Evolutionary conservation across 2,329 filamentous ascomycete species (phyloP).

Genomic region (Fusarium coicis): DNA sequence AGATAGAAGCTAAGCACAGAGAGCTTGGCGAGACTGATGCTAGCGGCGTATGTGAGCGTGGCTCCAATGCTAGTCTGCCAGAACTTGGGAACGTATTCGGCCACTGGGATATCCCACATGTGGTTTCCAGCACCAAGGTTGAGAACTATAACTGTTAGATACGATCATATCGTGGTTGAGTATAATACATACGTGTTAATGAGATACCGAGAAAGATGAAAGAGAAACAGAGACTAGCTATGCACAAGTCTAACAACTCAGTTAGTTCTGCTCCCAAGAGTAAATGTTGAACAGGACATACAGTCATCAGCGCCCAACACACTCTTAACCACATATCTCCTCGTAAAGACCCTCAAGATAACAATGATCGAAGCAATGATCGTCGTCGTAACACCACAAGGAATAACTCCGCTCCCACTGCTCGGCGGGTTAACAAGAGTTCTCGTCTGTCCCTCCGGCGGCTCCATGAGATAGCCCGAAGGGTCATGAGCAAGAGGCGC

Average conservation of each 20-base stretch:
- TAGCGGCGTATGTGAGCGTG: conserved; percentile 55
- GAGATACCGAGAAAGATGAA: conserved; percentile 39
- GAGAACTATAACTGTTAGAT: conserved; percentile 33
- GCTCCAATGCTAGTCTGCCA: conserved; percentile 50
- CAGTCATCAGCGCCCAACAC: conserved; percentile 45
- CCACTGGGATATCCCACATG: conserved; percentile 44
- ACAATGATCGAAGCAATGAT: conserved; percentile 39
- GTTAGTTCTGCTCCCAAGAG: not conserved
- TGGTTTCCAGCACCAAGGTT: conserved; percentile 43
- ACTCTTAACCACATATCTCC: conserved; percentile 44
- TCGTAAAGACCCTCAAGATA: conserved; percentile 42
- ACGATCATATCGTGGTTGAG: rapidly evolving
- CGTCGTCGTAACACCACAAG: conserved; percentile 39
- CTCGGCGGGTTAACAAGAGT: conserved; percentile 33
- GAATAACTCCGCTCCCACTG: conserved; percentile 37
- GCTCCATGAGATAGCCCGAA: conserved; percentile 40
- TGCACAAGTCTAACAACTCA: conserved; percentile 37
- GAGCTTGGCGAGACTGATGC: conserved; percentile 54
- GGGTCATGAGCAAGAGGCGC: conserved; percentile 69
- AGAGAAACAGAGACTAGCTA: conserved; percentile 40
- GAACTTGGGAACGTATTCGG: conserved; percentile 38
- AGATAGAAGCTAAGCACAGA: conserved; percentile 60
- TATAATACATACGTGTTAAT: conserved; percentile 36
- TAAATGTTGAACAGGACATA: conserved; percentile 10
- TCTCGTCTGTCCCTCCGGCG: conserved; percentile 41